Evolutionary conservation across 1,139 yeast species (phyloP), one percentile per base, ranked within the genome.

Genomic region (Nakaseomyces nivariensis): DNA sequence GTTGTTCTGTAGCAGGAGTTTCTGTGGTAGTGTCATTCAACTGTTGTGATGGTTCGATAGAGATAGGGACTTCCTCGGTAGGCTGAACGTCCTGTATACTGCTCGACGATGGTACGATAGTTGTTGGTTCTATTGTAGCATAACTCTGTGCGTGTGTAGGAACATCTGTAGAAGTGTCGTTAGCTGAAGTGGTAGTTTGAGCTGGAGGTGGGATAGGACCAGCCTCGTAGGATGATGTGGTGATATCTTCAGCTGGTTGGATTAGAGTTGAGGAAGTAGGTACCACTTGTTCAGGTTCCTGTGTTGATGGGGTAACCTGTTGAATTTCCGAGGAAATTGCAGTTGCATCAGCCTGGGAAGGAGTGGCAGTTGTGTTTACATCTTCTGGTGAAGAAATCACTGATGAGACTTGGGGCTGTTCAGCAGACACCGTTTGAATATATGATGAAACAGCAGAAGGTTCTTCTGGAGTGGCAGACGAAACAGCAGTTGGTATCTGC

Each of bases 121-220:
- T 33, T 1, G 36, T 9, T 33, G 13, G n/a, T 33, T 33, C 36
- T 8, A 10, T 11, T 5, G 36, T 9, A 33, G 13, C 10, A 11
- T 9, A 33, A n/a, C 6, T 33, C n/a, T 33, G 36, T 24, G 40
- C 13, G 13, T 43, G 32, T 32, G 48, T 11, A 41, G 34, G 37
- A 31, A 33, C 27, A 11, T 51, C 26, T 17, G 48, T 45, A 27
- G 54, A 43, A 27, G 54, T 43, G 8, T 13, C 26, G 25, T 13
- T 37, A 37, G 40, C 36, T 3, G 22, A 17, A 17, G 40, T 37
- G 13, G 40, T 5, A 17, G 6, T 9, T 24, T 37, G 25, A 37
- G 10, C 13, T 13, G 40, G 36, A 8, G 36, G 36, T n/a, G 10
- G n/a, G 10, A 33, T 6, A 33, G n/a, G 13, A 33, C 6, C 13